Evolutionary conservation across 345 rosid genomes (phyloP), one percentile per base, ranked within the genome.

Genomic region (Trapa bicornis): DNA sequence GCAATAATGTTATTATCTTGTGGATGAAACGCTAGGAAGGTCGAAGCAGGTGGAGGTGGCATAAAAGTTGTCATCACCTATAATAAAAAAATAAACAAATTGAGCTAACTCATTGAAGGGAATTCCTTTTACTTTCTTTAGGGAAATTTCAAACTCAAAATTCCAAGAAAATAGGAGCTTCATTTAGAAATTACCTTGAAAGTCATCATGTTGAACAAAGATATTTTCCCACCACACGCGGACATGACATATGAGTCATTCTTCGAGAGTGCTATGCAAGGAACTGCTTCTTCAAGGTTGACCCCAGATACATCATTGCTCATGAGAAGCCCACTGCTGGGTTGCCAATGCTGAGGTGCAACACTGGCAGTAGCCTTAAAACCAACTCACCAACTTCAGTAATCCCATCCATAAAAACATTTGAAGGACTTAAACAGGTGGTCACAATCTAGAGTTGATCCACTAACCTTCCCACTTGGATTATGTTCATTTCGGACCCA

Each of bases 171-270:
- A 39, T 45, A 7, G 36, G 48, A 4, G 6, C 5, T 39, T 42
- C 17, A 11, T 64, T 45, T 15, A 42, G 48, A 6, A 11, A 39
- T 41, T 85, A 84, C 96, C 90, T 86, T 89, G 80, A 88, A 93
- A 37, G 87, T 88, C 94, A 86, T 83, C 98, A 89, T 83, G 80
- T 93, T 93, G 70, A 92, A 92, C 73, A 92, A 74, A 9, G 98
- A 89, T 68, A 85, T 86, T 76, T 86, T 92, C 60, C 98, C 96
- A 35, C 98, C 98, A 67, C 88, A 77, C 43, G 97, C 97, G 11
- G 98, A 93, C 90, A 88, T 83, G 67, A 93, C 94, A 76, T 93
- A 93, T 0, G 92, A 86, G 75, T 93, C 97, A 42, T 89, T 93
- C 77, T 93, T 93, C 36, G 98, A 86, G 61, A 93, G 89, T 33